A percentile compares a stretch with the other conserved stretches of the same genome.
Conservation (phyloP, 306 rosid species). For the Oemleria cerasiformis region DNA sequence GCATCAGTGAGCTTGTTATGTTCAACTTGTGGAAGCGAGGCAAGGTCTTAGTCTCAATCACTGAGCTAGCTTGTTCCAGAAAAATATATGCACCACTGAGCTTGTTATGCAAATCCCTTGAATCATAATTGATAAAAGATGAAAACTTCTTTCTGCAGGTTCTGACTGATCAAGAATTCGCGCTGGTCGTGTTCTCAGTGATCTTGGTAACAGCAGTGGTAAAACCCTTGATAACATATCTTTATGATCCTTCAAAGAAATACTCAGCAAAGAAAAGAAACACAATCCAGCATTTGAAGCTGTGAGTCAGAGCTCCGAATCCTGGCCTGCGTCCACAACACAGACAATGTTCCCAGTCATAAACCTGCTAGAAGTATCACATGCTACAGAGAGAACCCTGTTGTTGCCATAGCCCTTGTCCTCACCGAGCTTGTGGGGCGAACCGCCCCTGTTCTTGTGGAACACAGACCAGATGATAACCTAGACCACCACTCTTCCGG, state of each 20-base stretch:
- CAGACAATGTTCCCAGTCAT: slow-evolving; percentile 41
- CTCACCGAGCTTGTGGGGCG: slow-evolving; percentile 57
- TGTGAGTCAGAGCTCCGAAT: slow-evolving; percentile 44
- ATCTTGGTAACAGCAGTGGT: slow-evolving; percentile 33
- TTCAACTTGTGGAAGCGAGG: slow-evolving; percentile 42
- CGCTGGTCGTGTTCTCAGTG: slow-evolving; percentile 41
- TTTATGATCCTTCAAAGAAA: slow-evolving; percentile 48
- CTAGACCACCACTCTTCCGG: slow-evolving; percentile 11
- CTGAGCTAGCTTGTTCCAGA: not conserved
- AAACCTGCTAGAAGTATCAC: slow-evolving; percentile 55
- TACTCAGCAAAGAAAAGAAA: slow-evolving; percentile 33
- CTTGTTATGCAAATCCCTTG: too few relatives aligned
- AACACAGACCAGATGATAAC: slow-evolving; percentile 33
- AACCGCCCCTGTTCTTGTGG: slow-evolving; percentile 44
- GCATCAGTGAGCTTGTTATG: slow-evolving; percentile 45
- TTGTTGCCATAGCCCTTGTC: slow-evolving; percentile 41
- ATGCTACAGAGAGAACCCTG: slow-evolving; percentile 50
- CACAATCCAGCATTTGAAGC: slow-evolving; percentile 46
- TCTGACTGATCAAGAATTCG: slow-evolving; percentile 40
- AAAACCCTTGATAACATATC: slow-evolving; percentile 41
- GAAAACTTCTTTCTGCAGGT: slow-evolving; percentile 27
- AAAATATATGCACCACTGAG: too few relatives aligned
- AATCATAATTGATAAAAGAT: not conserved
- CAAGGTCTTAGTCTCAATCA: slow-evolving; percentile 32
- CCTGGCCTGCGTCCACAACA: slow-evolving; percentile 47